A percentile compares a stretch with the other conserved stretches of the same genome.
Conservation (phyloP, 1,284 basidiomycete genomes). For the Sanghuangporus sanghuang region DNA sequence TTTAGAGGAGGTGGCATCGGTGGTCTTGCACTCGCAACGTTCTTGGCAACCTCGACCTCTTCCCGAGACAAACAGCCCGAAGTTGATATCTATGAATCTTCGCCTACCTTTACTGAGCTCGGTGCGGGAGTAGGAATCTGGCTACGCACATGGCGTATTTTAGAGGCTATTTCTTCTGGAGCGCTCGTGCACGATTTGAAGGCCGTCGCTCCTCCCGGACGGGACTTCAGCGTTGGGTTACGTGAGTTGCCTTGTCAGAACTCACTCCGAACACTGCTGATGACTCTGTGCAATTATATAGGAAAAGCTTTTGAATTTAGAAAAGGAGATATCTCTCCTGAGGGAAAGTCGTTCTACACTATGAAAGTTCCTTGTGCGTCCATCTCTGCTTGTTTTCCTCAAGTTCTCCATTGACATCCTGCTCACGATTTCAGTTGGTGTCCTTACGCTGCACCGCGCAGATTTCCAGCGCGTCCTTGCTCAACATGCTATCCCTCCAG, state of each 20-base stretch:
- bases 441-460: constrained; percentile 16
- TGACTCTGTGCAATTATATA: neutral
- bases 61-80: constrained; percentile 27
- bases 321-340: neutral
- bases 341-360: constrained; percentile 13
- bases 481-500: constrained; percentile 4
- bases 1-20: constrained; percentile 45
- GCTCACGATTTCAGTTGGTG: constrained; percentile 5
- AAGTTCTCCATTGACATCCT: neutral
- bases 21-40: constrained; percentile 40
- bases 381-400: neutral
- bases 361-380: constrained; percentile 13
- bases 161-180: constrained; percentile 17
- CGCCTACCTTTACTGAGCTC: constrained; percentile 42
- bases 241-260: neutral
- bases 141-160: constrained; percentile 38
- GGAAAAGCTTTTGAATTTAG: constrained; percentile 16
- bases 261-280: neutral
- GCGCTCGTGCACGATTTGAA: constrained; percentile 4
- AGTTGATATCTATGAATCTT: constrained; percentile 43
- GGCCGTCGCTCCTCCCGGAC: constrained; percentile 5
- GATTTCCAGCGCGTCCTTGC: constrained; percentile 14
- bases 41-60: constrained; percentile 24
- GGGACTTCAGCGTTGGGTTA: neutral
- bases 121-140: constrained; percentile 47